Base-by-base conservation (phyloP, 2,329 filamentous ascomycete genomes). In the Apiospora aurea region DNA sequence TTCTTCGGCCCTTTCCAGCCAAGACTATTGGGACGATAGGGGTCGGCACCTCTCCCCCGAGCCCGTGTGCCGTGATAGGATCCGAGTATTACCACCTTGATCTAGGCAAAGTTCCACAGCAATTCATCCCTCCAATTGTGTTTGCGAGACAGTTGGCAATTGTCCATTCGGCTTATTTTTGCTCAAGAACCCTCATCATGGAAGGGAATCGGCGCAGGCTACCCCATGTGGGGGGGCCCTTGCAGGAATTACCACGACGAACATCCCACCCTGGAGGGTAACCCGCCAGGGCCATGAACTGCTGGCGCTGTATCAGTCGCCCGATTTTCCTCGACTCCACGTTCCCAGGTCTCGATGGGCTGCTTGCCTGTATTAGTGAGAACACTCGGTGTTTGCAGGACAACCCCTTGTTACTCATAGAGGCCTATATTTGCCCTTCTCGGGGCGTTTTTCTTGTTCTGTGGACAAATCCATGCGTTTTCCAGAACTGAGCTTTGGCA, bases 51-150 rank as follows among this genome's bases (percentile, higher is more conserved):
- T 64, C 57, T 64, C 34, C 57, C 57, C 57, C 57, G 57, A 34
- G 41, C 13, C 29, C 29, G 34, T 38, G n/a, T 64, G 57, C 57
- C 57, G 57, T n/a, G 29, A 64, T 64, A 34, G 57, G 57, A 1
- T 41, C 29, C 57, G 57, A 64, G 21, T 24, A 64, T n/a, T 41
- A 34, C 57, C 57, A 64, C 18, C 34, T 64, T 41, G 57, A 64
- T 64, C 57, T 64, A 64, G 57, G 34, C 57, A 64, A n/a, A 64
- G 57, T 64, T 64, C 34, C 57, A 64, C 57, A 64, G 57, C 57
- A 64, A 64, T 64, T 41, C 57, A 64, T 64, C 57, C 29, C 57
- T 64, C 57, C 57, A 64, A 64, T 64, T 41, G 57, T 64, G 57
- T 64, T 64, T 41, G 57, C 57, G 18, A 10, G 34, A 64, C 21